These are phyloP conservation scores for Ustilago loliicola DNA, from an alignment of 1,284 basidiomycete species.

Conservation along the genomic window DNA sequence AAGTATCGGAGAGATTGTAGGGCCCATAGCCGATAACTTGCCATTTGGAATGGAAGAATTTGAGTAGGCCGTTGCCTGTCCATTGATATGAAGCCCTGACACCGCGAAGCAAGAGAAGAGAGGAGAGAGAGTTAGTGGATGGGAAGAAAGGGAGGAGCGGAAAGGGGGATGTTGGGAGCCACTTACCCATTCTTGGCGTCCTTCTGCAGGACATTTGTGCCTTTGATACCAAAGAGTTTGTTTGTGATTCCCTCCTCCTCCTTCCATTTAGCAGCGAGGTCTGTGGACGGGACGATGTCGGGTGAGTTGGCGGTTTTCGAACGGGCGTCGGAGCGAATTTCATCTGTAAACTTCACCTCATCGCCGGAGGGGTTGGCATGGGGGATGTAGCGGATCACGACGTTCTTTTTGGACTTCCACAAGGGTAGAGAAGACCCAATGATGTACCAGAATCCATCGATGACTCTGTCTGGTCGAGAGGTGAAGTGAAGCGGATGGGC, in stretches of 20 bases:
- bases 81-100: conserved; percentile 49
- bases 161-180: neutral
- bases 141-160: neutral
- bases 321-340: conserved; percentile 47
- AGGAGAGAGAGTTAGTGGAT: neutral
- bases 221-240: conserved; percentile 51
- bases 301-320: conserved; percentile 18
- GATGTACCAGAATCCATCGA: conserved; percentile 50
- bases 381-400: conserved; percentile 48
- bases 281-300: conserved; percentile 14
- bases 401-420: conserved; percentile 52
- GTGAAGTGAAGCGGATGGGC: conserved; percentile 42
- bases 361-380: conserved; percentile 5
- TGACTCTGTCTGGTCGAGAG: conserved; percentile 22
- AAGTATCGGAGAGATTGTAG: conserved; percentile 45
- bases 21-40: conserved; percentile 53
- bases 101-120: neutral
- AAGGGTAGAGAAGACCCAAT: conserved; percentile 41
- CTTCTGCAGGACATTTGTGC: conserved; percentile 48
- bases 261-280: conserved; percentile 37
- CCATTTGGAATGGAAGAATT: conserved; percentile 53
- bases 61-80: conserved; percentile 50
- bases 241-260: conserved; percentile 39
- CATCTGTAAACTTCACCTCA: conserved; percentile 50
- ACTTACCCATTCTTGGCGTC: conserved; percentile 51